Base-by-base conservation (phyloP, 179 eudicot species). In the Vitellaria paradoxa region DNA sequence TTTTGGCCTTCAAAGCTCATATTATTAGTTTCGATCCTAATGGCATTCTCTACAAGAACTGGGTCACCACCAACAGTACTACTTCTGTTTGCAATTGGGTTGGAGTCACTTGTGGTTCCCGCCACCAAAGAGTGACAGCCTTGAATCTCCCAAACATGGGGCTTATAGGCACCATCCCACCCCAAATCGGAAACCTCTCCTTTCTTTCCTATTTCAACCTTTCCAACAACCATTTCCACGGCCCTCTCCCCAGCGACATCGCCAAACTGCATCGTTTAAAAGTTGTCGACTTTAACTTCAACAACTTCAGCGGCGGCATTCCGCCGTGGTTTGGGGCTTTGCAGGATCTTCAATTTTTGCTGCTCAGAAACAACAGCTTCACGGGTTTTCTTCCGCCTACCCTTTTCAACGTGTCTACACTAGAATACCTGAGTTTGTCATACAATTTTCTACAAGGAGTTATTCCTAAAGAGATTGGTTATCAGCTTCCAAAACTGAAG, bases 141-240 rank as follows among this genome's bases (percentile, higher is more conserved):
- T 57, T 57, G 62, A 57, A 57, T 17, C 53, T 68, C 55, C 49
- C 49, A 9, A 4, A 67, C 47, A 26, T 67, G 70, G 70, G 70
- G 17, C 21, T 67, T 15, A 7, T 12, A 67, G 70, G 70, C 49
- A 67, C 47, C 70, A 26, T 67, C 14, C 49, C 70, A 1, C 50
- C 70, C 0, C 49, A 67, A 6, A 40, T 67, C 13, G 70, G 70
- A 5, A 67, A 67, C 21, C 70, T 67, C n/a, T 67, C 70, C 14
- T 67, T 67, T 45, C 70, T 67, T 6, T 6, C 37, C 1, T 9
- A 13, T 8, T 67, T 67, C 49, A 45, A 40, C 50, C 14, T 67
- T n/a, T 8, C n/a, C 20, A 67, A 45, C 50, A 67, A 67, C 50
- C 18, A 5, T 40, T 67, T 67, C 37, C 50, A 37, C 40, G 70